Percentiles rank a stretch among this genome's conserved stretches.
phyloP scores from a whole-genome alignment of 768 basidiomycete species.

The Boletus insuetus region DNA sequence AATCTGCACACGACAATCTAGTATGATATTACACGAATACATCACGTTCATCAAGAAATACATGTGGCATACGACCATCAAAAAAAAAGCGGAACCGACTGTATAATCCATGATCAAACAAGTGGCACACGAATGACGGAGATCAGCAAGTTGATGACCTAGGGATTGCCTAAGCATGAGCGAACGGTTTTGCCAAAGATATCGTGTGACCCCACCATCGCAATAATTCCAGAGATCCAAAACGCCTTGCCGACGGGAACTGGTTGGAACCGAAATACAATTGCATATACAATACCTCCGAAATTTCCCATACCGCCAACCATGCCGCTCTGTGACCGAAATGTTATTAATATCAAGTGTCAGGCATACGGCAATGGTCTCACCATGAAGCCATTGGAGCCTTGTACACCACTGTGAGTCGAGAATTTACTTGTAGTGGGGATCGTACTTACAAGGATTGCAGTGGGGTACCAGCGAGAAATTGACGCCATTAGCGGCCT shows the following conservation, averaged over 20 bases:
- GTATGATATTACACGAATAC: no score
- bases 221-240: slow-evolving; percentile 46
- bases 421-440: no score
- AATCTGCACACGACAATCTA: no score
- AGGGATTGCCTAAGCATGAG: neutral
- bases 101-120: neutral
- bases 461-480: slow-evolving; percentile 7
- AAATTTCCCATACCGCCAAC: slow-evolving; percentile 41
- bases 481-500: slow-evolving; percentile 1
- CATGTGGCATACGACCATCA: no score
- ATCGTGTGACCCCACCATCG: slow-evolving; percentile 22
- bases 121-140: slow-evolving; percentile 12
- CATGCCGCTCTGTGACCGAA: slow-evolving; percentile 29
- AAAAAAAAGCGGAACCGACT: no score
- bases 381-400: slow-evolving; percentile 30
- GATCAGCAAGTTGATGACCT: slow-evolving; percentile 8
- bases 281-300: slow-evolving; percentile 48
- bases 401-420: neutral
- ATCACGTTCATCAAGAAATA: neutral
- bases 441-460: slow-evolving; percentile 1
- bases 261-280: slow-evolving; percentile 28
- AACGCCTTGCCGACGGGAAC: slow-evolving; percentile 22
- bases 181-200: neutral
- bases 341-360: neutral
- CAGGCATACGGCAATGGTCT: neutral